These are phyloP conservation scores for Clausena lansium DNA, from an alignment of 345 rosid species.

Conservation along the genomic window DNA sequence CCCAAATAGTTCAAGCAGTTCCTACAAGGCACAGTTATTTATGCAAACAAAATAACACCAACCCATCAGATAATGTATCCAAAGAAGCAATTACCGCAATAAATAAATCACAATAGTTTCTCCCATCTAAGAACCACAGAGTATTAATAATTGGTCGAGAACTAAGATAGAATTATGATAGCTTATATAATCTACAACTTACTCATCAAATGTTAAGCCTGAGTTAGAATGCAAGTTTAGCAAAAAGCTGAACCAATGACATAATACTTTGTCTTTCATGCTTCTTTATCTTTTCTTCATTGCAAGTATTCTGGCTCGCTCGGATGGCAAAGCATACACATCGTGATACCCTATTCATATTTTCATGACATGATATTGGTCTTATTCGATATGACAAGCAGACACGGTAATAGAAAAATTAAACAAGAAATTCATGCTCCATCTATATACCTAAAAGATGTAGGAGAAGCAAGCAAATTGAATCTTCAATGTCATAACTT, in stretches of 20 bases:
- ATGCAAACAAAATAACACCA: not conserved
- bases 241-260: not conserved
- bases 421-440: not conserved
- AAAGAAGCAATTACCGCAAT: not conserved
- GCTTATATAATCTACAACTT: not conserved
- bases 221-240: not conserved
- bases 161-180: not conserved
- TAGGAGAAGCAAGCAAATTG: not conserved
- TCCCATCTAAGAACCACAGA: not conserved
- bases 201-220: not conserved
- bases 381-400: not conserved
- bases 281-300: not conserved
- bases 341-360: not conserved
- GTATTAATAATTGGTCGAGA: not conserved
- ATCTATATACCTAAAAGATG: not conserved
- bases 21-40: slow-evolving; percentile 37
- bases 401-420: not conserved
- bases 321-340: not conserved
- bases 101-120: not conserved
- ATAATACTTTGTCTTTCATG: not conserved
- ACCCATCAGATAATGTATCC: not conserved
- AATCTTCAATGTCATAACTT: not conserved
- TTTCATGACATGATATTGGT: not conserved
- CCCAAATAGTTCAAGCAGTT: slow-evolving; percentile 74
- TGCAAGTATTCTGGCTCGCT: not conserved